Conservation (phyloP, 1,284 basidiomycete species). For the Cerrena zonata region DNA sequence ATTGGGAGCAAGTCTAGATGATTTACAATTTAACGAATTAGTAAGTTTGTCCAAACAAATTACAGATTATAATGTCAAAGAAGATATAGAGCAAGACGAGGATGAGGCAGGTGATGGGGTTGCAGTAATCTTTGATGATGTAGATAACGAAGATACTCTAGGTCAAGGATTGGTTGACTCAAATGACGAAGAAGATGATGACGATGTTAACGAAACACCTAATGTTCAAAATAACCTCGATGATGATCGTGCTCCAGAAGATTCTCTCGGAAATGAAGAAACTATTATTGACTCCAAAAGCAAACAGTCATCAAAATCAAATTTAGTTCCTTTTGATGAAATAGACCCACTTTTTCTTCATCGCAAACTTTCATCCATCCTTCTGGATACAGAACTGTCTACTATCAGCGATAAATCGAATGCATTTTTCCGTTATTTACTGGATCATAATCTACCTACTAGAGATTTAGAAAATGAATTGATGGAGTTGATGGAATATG, state of each 20-base stretch:
- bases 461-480: conserved; percentile 96
- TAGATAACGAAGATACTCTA: conserved; percentile 85
- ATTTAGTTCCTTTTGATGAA: conserved; percentile 82
- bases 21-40: too few species aligned
- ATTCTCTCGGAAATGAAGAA: conserved; percentile 50
- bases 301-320: conserved; percentile 61
- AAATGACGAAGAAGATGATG: conserved; percentile 89
- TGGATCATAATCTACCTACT: conserved; percentile 79
- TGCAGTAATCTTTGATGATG: conserved; percentile 70
- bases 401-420: conserved; percentile 90
- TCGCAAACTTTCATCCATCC: conserved; percentile 83
- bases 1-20: too few species aligned
- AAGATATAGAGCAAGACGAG: too few species aligned
- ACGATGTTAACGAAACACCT: conserved; percentile 82
- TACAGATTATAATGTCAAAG: too few species aligned
- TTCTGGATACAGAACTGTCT: conserved; percentile 89
- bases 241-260: conserved; percentile 67
- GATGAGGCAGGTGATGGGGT: conserved; percentile 84
- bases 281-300: conserved; percentile 70
- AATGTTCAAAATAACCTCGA: conserved; percentile 76
- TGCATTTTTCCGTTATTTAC: conserved; percentile 82
- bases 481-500: conserved; percentile 96
- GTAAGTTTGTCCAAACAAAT: too few species aligned
- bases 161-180: conserved; percentile 96
- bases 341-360: conserved; percentile 99